Base-by-base conservation (phyloP, 345 rosid species). In the Gossypium australe region DNA sequence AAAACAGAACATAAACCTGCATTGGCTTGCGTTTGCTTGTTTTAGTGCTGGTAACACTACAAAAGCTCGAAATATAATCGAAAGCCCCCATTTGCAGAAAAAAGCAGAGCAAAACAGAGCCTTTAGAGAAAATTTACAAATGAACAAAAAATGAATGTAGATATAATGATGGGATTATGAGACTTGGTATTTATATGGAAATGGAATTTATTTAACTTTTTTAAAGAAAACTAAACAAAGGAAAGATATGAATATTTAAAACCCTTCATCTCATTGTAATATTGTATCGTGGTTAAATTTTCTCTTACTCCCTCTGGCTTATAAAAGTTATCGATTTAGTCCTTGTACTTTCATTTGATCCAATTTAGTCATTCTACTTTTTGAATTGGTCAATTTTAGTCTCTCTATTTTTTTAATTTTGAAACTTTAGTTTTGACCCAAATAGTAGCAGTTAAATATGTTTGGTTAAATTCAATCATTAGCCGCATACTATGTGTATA, bases 51-150 rank as follows among this genome's bases (percentile, higher is more conserved):
- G 90, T 85, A 78, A 86, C 89, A 29, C 85, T 85, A 78, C 94
- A 94, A 78, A 94, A 92, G 94, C 85, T 84, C 18, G 94, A 84
- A 79, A 94, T 85, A 72, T 89, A 90, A 85, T 94, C 90, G 71
- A 94, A 88, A 72, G 94, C 97, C 22, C 98, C 97, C 97, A 92
- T 92, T 72, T 76, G 27, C 52, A 48, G 52, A 48, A 13, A 10
- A 48, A 48, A 48, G 14, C 52, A 48, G 52, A 48, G 52, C 12
- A 48, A 48, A 48, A 72, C 4, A 34, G 14, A 58, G 62, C 41
- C 41, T 34, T 5, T 7, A 24, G 72, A 41, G 62, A 4, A 69
- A 62, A 73, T 34, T 34, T 34, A 34, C 41, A 59, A 59, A n/a
- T 52, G 63, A 52, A 66, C 10, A 62, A 9, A 55, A n/a, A 13